Evolutionary conservation across 2,329 filamentous ascomycete genomes (phyloP).

Genomic region (Knoxdaviesia capensis): DNA sequence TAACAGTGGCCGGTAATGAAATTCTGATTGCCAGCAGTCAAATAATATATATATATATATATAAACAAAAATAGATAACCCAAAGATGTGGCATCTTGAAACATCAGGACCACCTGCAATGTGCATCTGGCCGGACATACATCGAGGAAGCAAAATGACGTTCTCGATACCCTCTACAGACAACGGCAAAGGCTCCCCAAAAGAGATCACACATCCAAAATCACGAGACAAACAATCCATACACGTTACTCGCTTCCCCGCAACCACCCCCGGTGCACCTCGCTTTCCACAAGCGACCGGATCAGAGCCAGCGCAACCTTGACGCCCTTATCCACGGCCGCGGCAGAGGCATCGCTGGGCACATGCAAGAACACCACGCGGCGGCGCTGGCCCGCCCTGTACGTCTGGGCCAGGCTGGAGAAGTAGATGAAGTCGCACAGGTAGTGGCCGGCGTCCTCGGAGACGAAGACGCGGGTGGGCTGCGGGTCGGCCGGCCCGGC

Average conservation of each 20-base stretch:
- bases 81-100: too few species aligned
- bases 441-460: slow-evolving; percentile 51
- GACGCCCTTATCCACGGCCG: slow-evolving; percentile 25
- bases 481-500: slow-evolving; percentile 11
- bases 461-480: slow-evolving; percentile 31
- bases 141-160: too few species aligned
- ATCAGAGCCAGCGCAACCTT: slow-evolving; percentile 33
- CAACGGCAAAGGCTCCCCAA: too few species aligned
- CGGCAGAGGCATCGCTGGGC: slow-evolving; percentile 34
- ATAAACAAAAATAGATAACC: too few species aligned
- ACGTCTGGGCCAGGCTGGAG: slow-evolving; percentile 39
- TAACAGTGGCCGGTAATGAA: neutral
- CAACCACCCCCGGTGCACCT: slow-evolving; percentile 10
- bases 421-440: slow-evolving; percentile 67
- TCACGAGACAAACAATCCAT: too few species aligned
- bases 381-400: slow-evolving; percentile 21
- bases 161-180: too few species aligned
- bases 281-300: slow-evolving; percentile 33
- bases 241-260: neutral
- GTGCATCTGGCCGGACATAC: too few species aligned
- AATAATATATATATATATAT: neutral
- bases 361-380: slow-evolving; percentile 55
- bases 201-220: too few species aligned
- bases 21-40: neutral
- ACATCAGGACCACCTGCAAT: too few species aligned